Evolutionary conservation across 805 yeast genomes (phyloP), one percentile per base, ranked within the genome.

Genomic region (Candida ulmi): DNA sequence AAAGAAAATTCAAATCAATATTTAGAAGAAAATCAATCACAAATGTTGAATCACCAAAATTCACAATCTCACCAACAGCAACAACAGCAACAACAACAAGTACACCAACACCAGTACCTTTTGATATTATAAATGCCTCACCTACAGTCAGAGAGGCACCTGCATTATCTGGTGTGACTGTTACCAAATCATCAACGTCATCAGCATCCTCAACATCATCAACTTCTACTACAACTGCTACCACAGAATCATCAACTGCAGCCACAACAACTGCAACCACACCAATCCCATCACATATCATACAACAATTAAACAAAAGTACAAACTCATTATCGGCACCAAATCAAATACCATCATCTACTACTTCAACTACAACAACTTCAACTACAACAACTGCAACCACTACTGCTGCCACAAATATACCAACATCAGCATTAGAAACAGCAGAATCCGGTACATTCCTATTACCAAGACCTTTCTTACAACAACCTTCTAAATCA

Each of bases 21-120:
- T 54, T 54, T 38, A 50, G 43, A 30, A 41, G 57, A 31, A 47
- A 44, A 36, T 34, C 55, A 11, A 42, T 47, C 11, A 36, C 53
- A 16, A 13, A 38, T 11, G 8, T 17, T 15, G 9, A 28, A 26
- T 26, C 28, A 11, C n/a, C 15, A 26, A 11, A 26, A 11, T 26
- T 26, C 28, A 26, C 28, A 26, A 26, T 21, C 24, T 21, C 24
- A 21, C 24, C 24, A 21, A 21, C 24, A 21, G 9, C 24, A 6
- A 7, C 24, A 21, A 7, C 24, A 7, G 9, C n/a, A n/a, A n/a
- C n/a, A n/a, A n/a, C n/a, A n/a, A n/a, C n/a, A n/a, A 11, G 11
- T 23, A 23, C 12, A 26, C 13, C 8, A 26, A 6, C 29, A 6
- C 12, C 46, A 16, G 28, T 38, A 6, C 44, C 43, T 3, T 24